phyloP scores from a whole-genome alignment of 345 rosid genomes.

The Gossypium mustelinum region DNA sequence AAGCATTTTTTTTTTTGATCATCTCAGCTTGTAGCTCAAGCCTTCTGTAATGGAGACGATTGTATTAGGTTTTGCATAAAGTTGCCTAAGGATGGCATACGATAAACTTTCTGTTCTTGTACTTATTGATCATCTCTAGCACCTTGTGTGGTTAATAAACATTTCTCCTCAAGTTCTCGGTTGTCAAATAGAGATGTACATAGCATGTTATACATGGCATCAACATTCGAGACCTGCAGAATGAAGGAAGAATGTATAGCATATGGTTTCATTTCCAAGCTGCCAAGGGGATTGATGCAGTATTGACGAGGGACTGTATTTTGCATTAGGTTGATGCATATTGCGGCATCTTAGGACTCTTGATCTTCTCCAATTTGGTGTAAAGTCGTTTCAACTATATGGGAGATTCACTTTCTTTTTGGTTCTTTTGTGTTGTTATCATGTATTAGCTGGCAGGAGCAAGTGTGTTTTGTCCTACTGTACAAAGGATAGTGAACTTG shows the following conservation, averaged over 20 bases:
- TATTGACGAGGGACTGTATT: neutral
- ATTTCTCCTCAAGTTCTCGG: neutral
- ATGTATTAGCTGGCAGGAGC: neutral
- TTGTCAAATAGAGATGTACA: neutral
- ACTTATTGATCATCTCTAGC: neutral
- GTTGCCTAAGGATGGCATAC: too few species aligned
- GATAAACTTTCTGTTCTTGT: neutral
- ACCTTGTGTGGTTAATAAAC: neutral
- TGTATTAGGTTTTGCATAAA: neutral
- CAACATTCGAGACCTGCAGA: neutral
- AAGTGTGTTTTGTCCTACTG: constrained; percentile 18
- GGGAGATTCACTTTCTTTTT: neutral
- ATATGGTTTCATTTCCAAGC: neutral
- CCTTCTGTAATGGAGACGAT: neutral
- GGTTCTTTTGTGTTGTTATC: neutral
- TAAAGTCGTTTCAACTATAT: constrained; percentile 14
- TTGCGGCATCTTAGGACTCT: constrained; percentile 21
- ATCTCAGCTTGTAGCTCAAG: constrained; percentile 3
- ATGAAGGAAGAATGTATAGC: neutral
- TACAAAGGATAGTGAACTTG: neutral
- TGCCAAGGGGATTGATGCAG: neutral
- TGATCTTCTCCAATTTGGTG: constrained; percentile 24
- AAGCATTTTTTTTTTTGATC: neutral
- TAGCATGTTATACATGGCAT: neutral
- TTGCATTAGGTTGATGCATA: constrained; percentile 11